A percentile compares a stretch with the other conserved stretches of the same genome.
phyloP scores from a whole-genome alignment of 2,329 filamentous ascomycete genomes.

The Pestalotiopsis sp. region DNA sequence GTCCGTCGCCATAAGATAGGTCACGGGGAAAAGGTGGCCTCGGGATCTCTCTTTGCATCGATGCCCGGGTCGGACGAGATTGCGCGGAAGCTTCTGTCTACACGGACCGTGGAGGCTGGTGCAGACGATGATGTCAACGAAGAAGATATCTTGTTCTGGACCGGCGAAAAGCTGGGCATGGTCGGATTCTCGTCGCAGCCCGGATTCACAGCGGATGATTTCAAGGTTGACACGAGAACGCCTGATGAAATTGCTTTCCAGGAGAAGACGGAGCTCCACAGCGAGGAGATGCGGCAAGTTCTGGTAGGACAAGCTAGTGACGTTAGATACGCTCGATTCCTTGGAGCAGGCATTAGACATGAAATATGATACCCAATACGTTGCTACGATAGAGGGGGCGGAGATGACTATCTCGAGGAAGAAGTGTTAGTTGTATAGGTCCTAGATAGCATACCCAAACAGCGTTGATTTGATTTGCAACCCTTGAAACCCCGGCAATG shows the following conservation, averaged over 20 bases:
- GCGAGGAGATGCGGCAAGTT: constrained; percentile 72
- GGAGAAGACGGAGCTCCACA: constrained; percentile 62
- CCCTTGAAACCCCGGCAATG: too few relatives aligned
- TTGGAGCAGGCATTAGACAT: constrained; percentile 52
- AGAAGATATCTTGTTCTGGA: constrained; percentile 83
- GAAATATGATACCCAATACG: constrained; percentile 14
- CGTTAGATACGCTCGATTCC: constrained; percentile 70
- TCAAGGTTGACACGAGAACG: constrained; percentile 47
- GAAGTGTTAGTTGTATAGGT: too few relatives aligned
- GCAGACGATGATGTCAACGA: constrained; percentile 40
- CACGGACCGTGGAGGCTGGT: constrained; percentile 38
- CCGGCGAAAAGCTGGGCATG: constrained; percentile 80
- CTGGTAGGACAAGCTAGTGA: constrained; percentile 80
- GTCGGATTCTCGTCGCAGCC: constrained; percentile 62
- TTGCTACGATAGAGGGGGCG: not conserved
- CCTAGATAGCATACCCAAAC: too few relatives aligned
- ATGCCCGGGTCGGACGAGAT: constrained; percentile 68
- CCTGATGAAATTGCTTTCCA: constrained; percentile 53
- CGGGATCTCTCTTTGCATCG: constrained; percentile 52
- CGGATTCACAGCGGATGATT: constrained; percentile 52
- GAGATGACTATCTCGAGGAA: too few relatives aligned
- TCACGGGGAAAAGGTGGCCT: constrained; percentile 50
- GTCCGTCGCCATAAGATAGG: constrained; percentile 58
- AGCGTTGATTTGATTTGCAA: too few relatives aligned
- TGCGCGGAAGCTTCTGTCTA: constrained; percentile 77